These are phyloP conservation scores for Eucalyptus urophylla DNA, from an alignment of 345 rosid species.

Conservation along the genomic window DNA sequence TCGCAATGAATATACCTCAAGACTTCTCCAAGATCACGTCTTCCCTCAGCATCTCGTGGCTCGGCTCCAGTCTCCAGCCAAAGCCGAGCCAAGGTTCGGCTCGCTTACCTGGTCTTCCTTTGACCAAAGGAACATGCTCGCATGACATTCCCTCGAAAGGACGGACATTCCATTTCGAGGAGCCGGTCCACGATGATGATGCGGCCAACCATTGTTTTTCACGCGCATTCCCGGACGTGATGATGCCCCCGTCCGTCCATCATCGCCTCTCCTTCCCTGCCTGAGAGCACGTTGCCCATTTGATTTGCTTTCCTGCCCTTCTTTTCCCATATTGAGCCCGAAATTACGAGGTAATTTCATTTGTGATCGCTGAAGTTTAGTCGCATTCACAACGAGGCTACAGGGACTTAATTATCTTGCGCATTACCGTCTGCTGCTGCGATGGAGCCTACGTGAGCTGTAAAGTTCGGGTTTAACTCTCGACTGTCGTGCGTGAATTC, in stretches of 20 bases:
- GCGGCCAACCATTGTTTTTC: neutral
- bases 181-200: neutral
- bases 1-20: neutral
- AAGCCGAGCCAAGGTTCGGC: neutral
- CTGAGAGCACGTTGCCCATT: neutral
- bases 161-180: neutral
- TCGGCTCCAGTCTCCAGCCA: neutral
- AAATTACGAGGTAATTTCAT: neutral
- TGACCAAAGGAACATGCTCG: neutral
- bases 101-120: neutral
- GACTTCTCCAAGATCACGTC: neutral
- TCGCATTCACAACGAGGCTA: neutral
- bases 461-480: neutral
- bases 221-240: neutral
- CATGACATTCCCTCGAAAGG: neutral
- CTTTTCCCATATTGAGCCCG: neutral
- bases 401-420: neutral
- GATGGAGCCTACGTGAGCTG: neutral
- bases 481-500: neutral
- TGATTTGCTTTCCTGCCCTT: neutral
- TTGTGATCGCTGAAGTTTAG: neutral
- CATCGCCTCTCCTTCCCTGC: neutral
- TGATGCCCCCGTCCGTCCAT: neutral
- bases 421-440: neutral
- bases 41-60: neutral